Evolutionary conservation across 768 basidiomycete genomes (phyloP).

Genomic region (Leccinum uliginosum): DNA sequence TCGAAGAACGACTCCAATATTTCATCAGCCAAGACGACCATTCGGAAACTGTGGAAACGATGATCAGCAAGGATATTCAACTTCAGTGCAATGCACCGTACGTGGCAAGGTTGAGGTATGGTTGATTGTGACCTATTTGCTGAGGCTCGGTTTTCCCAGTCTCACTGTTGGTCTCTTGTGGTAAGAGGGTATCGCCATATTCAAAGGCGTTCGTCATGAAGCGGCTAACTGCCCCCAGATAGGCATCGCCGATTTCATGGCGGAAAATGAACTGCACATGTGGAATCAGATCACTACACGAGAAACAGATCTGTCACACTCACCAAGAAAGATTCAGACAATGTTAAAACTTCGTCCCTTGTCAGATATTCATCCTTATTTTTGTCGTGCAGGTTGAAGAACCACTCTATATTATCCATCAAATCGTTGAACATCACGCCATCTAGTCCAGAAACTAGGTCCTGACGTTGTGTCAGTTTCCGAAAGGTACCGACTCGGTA

Average conservation of each 20-base stretch:
- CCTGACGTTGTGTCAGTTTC: slow-evolving; percentile 42
- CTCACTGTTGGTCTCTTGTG: slow-evolving; percentile 32
- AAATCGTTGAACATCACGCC: slow-evolving; percentile 94
- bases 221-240: slow-evolving; percentile 91
- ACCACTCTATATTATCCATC: slow-evolving; percentile 99
- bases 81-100: slow-evolving; percentile 30
- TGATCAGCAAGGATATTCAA: slow-evolving; percentile 8
- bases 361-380: slow-evolving; percentile 94
- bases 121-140: slow-evolving; percentile 68
- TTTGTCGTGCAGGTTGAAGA: slow-evolving; percentile 93
- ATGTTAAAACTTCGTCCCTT: slow-evolving; percentile 92
- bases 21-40: slow-evolving; percentile 97
- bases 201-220: slow-evolving; percentile 99
- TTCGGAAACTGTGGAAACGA: slow-evolving; percentile 71
- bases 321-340: slow-evolving; percentile 92
- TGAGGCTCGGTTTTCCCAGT: slow-evolving; percentile 41
- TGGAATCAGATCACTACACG: slow-evolving; percentile 3
- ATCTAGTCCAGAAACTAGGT: slow-evolving; percentile 84
- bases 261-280: slow-evolving; percentile 91
- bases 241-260: slow-evolving; percentile 93
- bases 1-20: slow-evolving; percentile 96
- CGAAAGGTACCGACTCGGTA: background rate
- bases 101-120: slow-evolving; percentile 91
- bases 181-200: slow-evolving; percentile 91
- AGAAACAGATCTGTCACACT: background rate